Base-by-base conservation (phyloP, 2,329 filamentous ascomycete genomes). In the Xylariomycetidae sp. region DNA sequence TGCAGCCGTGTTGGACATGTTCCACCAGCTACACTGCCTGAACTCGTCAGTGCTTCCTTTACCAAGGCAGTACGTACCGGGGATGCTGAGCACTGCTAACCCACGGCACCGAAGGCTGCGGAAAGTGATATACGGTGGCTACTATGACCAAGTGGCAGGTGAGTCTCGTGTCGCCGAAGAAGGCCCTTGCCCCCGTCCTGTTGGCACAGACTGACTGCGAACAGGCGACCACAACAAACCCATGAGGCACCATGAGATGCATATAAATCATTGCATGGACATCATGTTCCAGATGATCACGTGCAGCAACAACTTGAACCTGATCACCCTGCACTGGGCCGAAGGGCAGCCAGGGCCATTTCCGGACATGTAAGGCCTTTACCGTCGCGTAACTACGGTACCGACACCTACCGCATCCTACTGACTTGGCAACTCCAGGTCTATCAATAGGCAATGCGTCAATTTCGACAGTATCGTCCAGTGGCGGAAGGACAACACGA, bases 221-320 rank as follows among this genome's bases (percentile, higher is more conserved):
- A 6, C 6, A 26, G 25, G 8, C 13, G 25, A 26, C 25, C 8
- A 8, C 7, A 14, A 26, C 8, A 9, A 26, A 8, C 25, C 7
- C 6, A 26, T 12, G 27, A 19, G 27, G 9, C 8, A 17, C 27
- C 14, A 17, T 16, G 27, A 29, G 27, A 19, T 29, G 10, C 27
- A 29, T 16, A 29, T 29, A 13, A 29, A 29, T 13, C 27, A 29
- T 13, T 29, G 27, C 17, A 29, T 29, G 14, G 27, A 29, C 27
- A 29, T 29, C 6, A 8, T 29, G 15, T 17, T 8, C 14, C 27
- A 29, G 27, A 8, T 13, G 6, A 29, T 29, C 10, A 6, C 14
- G 15, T 29, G 27, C 27, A 29, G 27, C 27, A 19, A 19, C 15
- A 29, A 29, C 13, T 8, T 19, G 10, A 29, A 29, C 13, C 27